phyloP scores from a whole-genome alignment of 2,329 filamentous ascomycete genomes.

The Colletotrichum abscissum region DNA sequence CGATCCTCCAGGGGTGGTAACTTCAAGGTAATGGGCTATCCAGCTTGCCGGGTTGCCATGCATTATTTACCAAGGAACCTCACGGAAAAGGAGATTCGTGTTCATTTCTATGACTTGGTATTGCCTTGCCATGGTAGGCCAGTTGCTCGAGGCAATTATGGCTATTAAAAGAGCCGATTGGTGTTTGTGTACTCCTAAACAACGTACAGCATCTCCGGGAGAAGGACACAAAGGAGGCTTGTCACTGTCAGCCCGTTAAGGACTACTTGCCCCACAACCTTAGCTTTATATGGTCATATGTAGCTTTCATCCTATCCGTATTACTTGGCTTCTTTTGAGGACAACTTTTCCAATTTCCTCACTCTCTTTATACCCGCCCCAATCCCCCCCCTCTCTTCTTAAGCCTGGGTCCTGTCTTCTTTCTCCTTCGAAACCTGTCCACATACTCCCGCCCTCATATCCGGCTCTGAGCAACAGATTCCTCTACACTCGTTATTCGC shows the following conservation, averaged over 20 bases:
- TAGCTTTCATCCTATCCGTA: constrained; percentile 19
- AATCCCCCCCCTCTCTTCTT: background rate
- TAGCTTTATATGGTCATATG: background rate
- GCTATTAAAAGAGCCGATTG: background rate
- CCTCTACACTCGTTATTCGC: constrained; percentile 1
- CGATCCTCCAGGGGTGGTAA: background rate
- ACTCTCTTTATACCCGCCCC: background rate
- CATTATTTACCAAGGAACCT: background rate
- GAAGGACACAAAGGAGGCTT: background rate
- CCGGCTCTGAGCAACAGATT: background rate
- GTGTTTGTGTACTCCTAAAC: no score
- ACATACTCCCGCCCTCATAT: constrained; percentile 2
- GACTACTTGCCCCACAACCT: constrained; percentile 9
- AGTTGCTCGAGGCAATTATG: background rate
- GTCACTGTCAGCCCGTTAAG: constrained; percentile 17
- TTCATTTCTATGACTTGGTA: background rate
- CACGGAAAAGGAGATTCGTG: background rate
- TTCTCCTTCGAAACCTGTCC: background rate
- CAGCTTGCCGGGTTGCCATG: background rate
- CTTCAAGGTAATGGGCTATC: background rate
- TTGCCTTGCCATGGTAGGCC: background rate
- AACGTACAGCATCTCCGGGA: background rate
- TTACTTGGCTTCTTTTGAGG: constrained; percentile 18
- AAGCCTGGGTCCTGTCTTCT: background rate
- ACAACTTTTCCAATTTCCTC: constrained; percentile 27